These are phyloP conservation scores for Didymella pinodella DNA, from an alignment of 2,329 filamentous ascomycete species.

Conservation along the genomic window DNA sequence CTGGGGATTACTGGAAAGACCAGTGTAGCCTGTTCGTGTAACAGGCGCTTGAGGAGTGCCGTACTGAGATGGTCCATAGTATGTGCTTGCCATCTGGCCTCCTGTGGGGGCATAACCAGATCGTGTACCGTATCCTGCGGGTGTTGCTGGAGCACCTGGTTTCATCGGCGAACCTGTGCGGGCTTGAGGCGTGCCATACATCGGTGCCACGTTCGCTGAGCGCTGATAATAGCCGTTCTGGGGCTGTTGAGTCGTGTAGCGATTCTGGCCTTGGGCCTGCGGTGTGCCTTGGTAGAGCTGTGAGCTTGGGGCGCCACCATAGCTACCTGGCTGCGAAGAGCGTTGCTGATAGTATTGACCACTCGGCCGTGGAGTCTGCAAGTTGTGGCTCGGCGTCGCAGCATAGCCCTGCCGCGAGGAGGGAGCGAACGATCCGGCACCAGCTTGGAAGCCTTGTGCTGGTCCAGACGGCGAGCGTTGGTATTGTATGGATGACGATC, in stretches of 20 bases:
- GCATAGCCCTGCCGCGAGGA: conserved; percentile 40
- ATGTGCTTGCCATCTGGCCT: conserved; percentile 45
- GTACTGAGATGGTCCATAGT: conserved; percentile 46
- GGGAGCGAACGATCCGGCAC: conserved; percentile 39
- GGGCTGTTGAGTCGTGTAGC: conserved; percentile 41
- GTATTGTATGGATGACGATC: conserved; percentile 50
- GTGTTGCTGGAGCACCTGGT: conserved; percentile 30
- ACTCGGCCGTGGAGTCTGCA: conserved; percentile 44
- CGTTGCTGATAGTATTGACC: conserved; percentile 45
- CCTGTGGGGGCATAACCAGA: conserved; percentile 41
- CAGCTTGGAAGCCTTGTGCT: conserved; percentile 41
- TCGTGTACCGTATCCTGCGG: conserved; percentile 40
- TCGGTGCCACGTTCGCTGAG: conserved; percentile 44
- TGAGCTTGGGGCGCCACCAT: conserved; percentile 38
- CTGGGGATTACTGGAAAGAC: conserved; percentile 38
- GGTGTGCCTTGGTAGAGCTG: conserved; percentile 48
- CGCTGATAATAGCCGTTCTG: conserved; percentile 47
- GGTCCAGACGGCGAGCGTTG: conserved; percentile 45
- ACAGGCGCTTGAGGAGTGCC: conserved; percentile 41
- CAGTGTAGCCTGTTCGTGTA: conserved; percentile 33
- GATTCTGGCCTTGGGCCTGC: conserved; percentile 42
- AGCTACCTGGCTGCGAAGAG: conserved; percentile 39
- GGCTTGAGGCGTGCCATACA: conserved; percentile 45
- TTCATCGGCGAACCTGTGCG: conserved; percentile 51
- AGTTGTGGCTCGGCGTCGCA: conserved; percentile 39